phyloP scores from a whole-genome alignment of 2,329 filamentous ascomycete species.

The Fusarium phyllophilum region DNA sequence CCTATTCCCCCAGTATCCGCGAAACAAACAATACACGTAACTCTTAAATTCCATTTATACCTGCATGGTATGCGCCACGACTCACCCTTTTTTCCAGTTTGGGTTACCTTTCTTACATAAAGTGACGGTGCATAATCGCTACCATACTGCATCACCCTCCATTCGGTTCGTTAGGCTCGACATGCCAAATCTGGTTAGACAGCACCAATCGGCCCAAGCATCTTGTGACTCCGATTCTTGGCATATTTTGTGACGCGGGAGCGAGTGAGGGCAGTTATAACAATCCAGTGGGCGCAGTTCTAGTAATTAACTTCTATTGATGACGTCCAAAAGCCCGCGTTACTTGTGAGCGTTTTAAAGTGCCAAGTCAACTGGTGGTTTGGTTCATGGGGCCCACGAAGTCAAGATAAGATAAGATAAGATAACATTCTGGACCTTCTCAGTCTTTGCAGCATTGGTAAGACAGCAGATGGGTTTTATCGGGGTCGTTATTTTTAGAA shows the following conservation, averaged over 20 bases:
- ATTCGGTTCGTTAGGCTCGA: background rate
- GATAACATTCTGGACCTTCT: fast-evolving
- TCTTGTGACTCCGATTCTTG: no score
- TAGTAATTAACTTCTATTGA: background rate
- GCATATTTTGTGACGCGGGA: no score
- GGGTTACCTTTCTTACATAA: fast-evolving
- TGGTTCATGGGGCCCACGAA: background rate
- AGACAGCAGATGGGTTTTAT: background rate
- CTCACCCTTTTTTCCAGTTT: no score
- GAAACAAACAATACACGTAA: fast-evolving
- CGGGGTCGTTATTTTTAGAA: no score
- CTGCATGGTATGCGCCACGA: no score
- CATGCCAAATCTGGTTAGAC: background rate
- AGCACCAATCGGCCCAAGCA: no score
- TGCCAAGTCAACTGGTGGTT: background rate
- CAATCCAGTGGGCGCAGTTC: no score
- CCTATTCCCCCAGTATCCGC: background rate
- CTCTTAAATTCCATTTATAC: background rate
- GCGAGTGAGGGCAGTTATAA: no score
- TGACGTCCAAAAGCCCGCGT: no score
- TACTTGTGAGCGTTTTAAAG: background rate
- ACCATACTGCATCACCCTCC: no score
- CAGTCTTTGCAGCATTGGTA: background rate
- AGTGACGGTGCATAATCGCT: fast-evolving
- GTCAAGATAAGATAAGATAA: background rate